Evolutionary conservation across 2,329 filamentous ascomycete species (phyloP), one percentile per base, ranked within the genome.

Genomic region (Lojkania enalia): DNA sequence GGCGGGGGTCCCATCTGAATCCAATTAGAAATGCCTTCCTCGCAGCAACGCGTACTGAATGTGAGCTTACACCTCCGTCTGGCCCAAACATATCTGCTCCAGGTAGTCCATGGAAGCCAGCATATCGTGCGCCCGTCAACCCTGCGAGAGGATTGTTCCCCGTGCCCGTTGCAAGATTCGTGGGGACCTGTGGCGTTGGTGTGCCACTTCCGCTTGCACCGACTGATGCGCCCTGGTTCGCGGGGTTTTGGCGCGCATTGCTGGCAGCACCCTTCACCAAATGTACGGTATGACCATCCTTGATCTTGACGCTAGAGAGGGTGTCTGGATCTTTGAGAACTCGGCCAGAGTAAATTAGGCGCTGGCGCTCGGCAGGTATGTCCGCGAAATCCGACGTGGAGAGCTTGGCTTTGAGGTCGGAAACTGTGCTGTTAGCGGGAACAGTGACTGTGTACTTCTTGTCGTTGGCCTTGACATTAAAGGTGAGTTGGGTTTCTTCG

Each of bases 381-480:
- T 95, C 86, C 70, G 95, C 92, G 65, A 86, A 89, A 60, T 95
- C 90, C 46, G 84, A 74, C 21, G 82, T 81, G 4, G 91, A 83
- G 29, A 99, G 84, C 77, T 92, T 96, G 51, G 81, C 82, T 80
- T 99, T 99, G 60, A 99, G 81, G 50, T 96, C 90, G 45, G 82
- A 78, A 32, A 97, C 86, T 5, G 86, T 87, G 37, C 86, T 88
- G 25, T 83, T 81, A 55, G 87, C 80, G 46, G 87, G 73, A 64
- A 97, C 85, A 44, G 90, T 95, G 67, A 99, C 77, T 40, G 82
- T 85, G 66, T 90, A 91, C 71, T 87, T 90, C 68, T 82, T 84
- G 67, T 96, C 91, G 60, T 85, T 87, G n/a, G 90, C 91, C 78
- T 97, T 99, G 73, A 99, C 86, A 75, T 90, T 94, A 82, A 99